Evolutionary conservation across 1,284 basidiomycete species (phyloP), one percentile per base, ranked within the genome.

Genomic region (Hortiboletus rubellus): DNA sequence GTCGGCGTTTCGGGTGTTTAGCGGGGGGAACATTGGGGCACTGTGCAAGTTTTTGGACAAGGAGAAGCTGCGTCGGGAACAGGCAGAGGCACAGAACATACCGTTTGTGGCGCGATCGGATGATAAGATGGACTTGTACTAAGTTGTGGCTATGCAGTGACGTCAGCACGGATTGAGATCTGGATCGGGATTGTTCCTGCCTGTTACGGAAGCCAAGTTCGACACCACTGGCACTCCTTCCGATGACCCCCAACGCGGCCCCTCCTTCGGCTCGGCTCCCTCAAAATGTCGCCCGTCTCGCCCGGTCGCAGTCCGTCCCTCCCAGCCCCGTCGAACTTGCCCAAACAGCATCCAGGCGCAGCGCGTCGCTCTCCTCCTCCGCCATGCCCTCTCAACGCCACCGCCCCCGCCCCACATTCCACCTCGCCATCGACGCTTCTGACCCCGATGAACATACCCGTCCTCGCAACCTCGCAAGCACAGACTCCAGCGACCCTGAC

Each of bases 1-100:
- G 62, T 80, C 84, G 2, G 83, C 84, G 9, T 96, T 92, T 72
- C 89, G 92, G 64, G 94, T 94, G 34, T 98, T 93, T 68, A 89
- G 82, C 15, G 89, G 89, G 27, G 76, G 81, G 46, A 91, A 90
- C 34, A 80, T 98, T 8, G 70, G 67, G 12, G 81, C 82, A 11
- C 76, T 98, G 24, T 78, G 90, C 53, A 68, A 62, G 31, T 89
- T 88, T 67, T 63, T 89, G 60, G 82, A 86, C 69, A 86, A 88
- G 72, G 87, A 89, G 69, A 80, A 79, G 49, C 68, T 69, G 59
- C 78, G 86, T 44, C 78, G 76, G 44, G 78, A 79, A 14, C 79
- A 82, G 61, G 77, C 83, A 24, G 86, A 88, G 73, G 70, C 74
- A 42, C 66, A 74, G 61, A 86, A 84, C 69, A 80, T 87, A 52